phyloP scores from a whole-genome alignment of 768 basidiomycete genomes.

The Serpula lacrymans region DNA sequence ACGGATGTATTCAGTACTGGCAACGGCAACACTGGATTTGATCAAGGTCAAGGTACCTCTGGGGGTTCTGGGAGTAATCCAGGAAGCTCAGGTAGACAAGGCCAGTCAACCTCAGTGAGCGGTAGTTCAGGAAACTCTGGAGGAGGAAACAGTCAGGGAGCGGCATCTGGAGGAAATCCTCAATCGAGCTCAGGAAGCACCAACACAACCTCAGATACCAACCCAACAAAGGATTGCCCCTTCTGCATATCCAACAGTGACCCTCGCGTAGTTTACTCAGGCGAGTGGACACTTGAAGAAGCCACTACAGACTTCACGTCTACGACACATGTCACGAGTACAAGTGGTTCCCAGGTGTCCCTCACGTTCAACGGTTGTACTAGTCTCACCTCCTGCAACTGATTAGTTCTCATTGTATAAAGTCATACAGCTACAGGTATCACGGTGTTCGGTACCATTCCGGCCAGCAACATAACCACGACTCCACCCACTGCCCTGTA shows the following conservation, averaged over 20 bases:
- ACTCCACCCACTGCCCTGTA: slow-evolving; percentile 40
- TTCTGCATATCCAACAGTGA: slow-evolving; percentile 31
- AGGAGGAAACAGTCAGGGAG: too few species aligned
- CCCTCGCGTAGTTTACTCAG: slow-evolving; percentile 31
- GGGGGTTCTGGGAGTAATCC: too few species aligned
- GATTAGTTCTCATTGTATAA: not conserved
- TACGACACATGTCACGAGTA: slow-evolving; percentile 37
- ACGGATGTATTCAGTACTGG: too few species aligned
- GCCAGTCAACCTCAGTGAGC: too few species aligned
- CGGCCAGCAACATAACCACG: slow-evolving; percentile 31
- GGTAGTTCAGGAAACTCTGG: too few species aligned
- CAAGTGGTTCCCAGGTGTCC: slow-evolving; percentile 28
- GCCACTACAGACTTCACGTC: slow-evolving; percentile 10
- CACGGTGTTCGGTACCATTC: slow-evolving; percentile 43
- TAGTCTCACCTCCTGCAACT: not conserved
- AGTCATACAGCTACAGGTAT: slow-evolving; percentile 41
- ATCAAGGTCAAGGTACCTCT: too few species aligned
- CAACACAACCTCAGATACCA: not conserved
- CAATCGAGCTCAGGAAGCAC: not conserved
- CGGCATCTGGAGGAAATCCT: too few species aligned
- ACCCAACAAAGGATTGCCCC: not conserved
- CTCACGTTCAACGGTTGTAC: slow-evolving; percentile 37
- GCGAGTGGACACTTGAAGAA: slow-evolving; percentile 33
- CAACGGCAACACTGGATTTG: too few species aligned
- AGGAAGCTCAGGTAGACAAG: too few species aligned